Base-by-base conservation (phyloP, 2,329 filamentous ascomycete genomes). In the Hortaea werneckii region DNA sequence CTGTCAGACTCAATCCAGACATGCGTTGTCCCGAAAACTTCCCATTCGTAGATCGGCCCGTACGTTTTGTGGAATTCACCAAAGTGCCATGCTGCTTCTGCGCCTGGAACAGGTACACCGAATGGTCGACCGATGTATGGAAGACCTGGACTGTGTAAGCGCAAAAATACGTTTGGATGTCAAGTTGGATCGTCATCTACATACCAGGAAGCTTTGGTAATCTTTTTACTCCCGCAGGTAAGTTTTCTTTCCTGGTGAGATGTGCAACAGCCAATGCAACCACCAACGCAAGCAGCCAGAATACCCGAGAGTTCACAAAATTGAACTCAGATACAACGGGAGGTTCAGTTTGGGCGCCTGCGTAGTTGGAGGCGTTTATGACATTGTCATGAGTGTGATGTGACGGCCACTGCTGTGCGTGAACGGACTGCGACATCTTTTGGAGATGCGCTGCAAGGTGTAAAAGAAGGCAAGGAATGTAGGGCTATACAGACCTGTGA, bases 1-100 rank as follows among this genome's bases (percentile, higher is more conserved):
- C 62, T 61, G 54, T 62, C 60, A 47, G 53, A 60, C 46, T 63
- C 59, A 39, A 63, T 56, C 60, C 60, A 63, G 54, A 63, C 57
- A 49, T 63, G 60, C 28, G 56, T 53, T 0, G 45, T 48, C 29
- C 60, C 60, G 53, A 62, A 59, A 28, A 58, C 55, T 47, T 58
- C 55, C 59, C 60, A 62, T 38, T 61, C 59, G 50, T 62, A 63
- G 51, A 63, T 62, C 4, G 60, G 60, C 5, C 60, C 60, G 29
- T 56, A 56, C 40, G 55, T 58, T 56, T 61, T 61, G 55, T 63
- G 60, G 28, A 63, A 50, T 12, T 47, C 53, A 37, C 59, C 59
- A 41, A 63, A 63, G 47, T 62, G 58, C 58, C 58, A 62, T 48
- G 60, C 60, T 13, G 59, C 54, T 42, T 61, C 60, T 29, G 58